These are phyloP conservation scores for Ceratocystiopsis sp. DNA, from an alignment of 2,329 filamentous ascomycete genomes.

Conservation along the genomic window DNA sequence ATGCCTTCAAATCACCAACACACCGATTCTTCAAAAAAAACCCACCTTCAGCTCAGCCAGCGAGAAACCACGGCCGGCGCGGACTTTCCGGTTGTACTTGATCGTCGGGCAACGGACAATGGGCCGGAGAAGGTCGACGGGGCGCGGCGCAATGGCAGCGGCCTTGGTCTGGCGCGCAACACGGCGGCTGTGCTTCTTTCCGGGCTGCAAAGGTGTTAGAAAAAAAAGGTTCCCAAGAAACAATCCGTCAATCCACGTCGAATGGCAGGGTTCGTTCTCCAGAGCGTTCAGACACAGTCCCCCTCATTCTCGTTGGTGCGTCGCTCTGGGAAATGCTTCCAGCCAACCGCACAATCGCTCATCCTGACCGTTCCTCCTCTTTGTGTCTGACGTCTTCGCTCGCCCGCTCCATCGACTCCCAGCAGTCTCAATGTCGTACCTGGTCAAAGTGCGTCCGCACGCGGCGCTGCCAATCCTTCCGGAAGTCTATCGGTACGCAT, in stretches of 20 bases:
- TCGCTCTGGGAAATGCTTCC: too few relatives aligned
- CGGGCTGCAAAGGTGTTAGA: slow-evolving; percentile 44
- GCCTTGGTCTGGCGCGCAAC: slow-evolving; percentile 88
- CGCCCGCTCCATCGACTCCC: neutral
- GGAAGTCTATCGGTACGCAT: slow-evolving; percentile 54
- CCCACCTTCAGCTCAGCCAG: slow-evolving; percentile 94
- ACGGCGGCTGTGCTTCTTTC: slow-evolving; percentile 87
- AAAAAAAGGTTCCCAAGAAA: neutral
- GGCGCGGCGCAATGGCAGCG: slow-evolving; percentile 84
- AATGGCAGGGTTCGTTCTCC: too few relatives aligned
- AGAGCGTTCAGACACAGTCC: too few relatives aligned
- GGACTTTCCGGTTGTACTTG: slow-evolving; percentile 98
- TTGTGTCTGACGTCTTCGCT: neutral
- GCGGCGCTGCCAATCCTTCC: slow-evolving; percentile 99
- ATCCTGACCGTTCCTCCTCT: neutral
- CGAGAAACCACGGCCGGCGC: slow-evolving; percentile 94
- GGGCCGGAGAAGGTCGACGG: slow-evolving; percentile 91
- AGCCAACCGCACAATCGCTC: too few relatives aligned
- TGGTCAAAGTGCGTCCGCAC: slow-evolving; percentile 99
- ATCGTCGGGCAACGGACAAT: slow-evolving; percentile 94
- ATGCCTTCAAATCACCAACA: neutral
- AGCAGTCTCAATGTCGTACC: slow-evolving; percentile 38
- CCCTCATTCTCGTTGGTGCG: too few relatives aligned
- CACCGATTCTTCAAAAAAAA: neutral
- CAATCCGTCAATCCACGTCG: too few relatives aligned